Base-by-base conservation (phyloP, 2,329 filamentous ascomycete species). In the Teratosphaeria zuluensis region DNA sequence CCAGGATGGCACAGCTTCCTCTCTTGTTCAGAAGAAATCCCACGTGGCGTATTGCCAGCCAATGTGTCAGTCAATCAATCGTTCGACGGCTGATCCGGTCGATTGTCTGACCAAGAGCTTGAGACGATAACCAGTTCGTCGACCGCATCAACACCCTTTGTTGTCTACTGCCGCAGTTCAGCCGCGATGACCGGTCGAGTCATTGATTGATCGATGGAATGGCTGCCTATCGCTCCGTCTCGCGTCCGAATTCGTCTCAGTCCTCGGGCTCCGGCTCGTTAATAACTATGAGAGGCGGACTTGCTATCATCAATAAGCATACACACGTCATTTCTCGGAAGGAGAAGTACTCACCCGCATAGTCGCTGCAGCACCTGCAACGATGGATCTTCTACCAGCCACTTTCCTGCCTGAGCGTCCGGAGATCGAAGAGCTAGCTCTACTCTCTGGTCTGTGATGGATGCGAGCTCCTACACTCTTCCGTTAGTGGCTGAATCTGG, bases 381-480 rank as follows among this genome's bases (percentile, higher is more conserved):
- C 7, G 79, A 75, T 3, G 84, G 84, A 66, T 86, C 84, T 61
- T 86, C 84, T 42, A 74, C 72, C 52, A 85, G 73, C 83, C 83
- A 86, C 72, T 84, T 83, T 46, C 81, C 80, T 62, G 82, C 80
- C 51, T 78, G 73, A 51, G 74, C 66, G 66, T 86, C 84, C 48
- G 80, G 78, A 30, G 76, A 73, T 61, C 80, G 78, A 19, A 86
- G 76, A 32, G 81, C 80, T 58, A 78, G 75, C 56, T 82, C 75
- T 54, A 85, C 80, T 62, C 81, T 74, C 53, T 77, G 74, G 63
- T 86, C 81, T 14, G 82, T 84, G 61, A 85, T 77, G 30, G 76
- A 75, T 14, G 76, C 73, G 52, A 85, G 73, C 68, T 86, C 84
- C 80, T 86, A 65, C 55, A 54, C 42, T 4, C 6, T 63, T 54